Percentiles rank a stretch among this genome's conserved stretches.
Conservation (phyloP, 2,329 filamentous ascomycete genomes). For the Scytalidium lignicola region DNA sequence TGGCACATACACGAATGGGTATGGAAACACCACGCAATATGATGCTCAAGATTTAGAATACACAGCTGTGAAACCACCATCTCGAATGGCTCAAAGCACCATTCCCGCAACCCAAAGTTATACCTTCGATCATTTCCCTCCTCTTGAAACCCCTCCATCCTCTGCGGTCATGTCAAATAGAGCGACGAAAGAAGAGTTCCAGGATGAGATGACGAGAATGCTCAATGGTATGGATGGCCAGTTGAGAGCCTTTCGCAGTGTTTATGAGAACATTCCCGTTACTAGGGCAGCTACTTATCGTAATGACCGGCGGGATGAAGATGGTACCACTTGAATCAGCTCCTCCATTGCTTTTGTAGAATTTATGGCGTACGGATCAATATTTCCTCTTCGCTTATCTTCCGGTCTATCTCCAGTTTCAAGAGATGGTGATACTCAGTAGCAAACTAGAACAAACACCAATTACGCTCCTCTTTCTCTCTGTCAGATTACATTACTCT, state of each 20-base stretch:
- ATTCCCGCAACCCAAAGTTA: constrained; percentile 3
- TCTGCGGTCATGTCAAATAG: constrained; percentile 17
- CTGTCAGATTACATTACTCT: too few species aligned
- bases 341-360: too few species aligned
- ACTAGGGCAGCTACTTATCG: not conserved
- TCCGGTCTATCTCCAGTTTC: too few species aligned
- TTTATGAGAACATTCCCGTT: constrained; percentile 13
- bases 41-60: constrained; percentile 17
- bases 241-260: constrained; percentile 19
- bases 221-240: constrained; percentile 18
- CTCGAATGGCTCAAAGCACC: constrained; percentile 2
- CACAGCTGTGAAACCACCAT: constrained; percentile 14
- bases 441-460: too few species aligned
- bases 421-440: too few species aligned
- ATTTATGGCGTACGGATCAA: not conserved
- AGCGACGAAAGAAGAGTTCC: constrained; percentile 21
- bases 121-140: constrained; percentile 16
- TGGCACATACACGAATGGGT: constrained; percentile 1
- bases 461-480: too few species aligned
- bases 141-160: constrained; percentile 19
- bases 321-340: not conserved
- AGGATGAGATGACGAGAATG: constrained; percentile 18
- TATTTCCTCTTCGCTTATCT: not conserved
- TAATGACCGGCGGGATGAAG: constrained; percentile 1
- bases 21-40: constrained; percentile 4